phyloP scores from a whole-genome alignment of 2,329 filamentous ascomycete species.

The Alternaria sp. region DNA sequence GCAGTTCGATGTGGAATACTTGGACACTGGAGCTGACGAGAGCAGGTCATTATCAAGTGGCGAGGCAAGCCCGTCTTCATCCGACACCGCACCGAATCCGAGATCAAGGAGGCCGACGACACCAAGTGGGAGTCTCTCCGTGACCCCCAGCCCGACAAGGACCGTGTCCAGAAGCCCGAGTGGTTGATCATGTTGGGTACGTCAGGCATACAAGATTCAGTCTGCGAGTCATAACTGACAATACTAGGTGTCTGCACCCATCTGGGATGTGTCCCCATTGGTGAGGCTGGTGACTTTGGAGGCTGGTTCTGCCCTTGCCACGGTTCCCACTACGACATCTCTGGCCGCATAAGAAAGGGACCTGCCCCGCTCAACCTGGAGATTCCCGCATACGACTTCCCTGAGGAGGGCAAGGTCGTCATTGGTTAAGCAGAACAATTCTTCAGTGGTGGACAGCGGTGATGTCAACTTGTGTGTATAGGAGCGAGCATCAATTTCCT shows the following conservation, averaged over 20 bases:
- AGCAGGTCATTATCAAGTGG: conserved; percentile 98
- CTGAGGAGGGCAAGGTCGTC: conserved; percentile 84
- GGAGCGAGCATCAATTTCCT: conserved; percentile 47
- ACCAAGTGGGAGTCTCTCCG: conserved; percentile 83
- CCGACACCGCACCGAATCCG: conserved; percentile 91
- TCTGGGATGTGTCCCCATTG: conserved; percentile 98
- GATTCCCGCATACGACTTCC: conserved; percentile 91
- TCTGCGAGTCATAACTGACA: conserved; percentile 34
- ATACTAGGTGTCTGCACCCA: conserved; percentile 92
- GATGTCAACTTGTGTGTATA: conserved; percentile 42
- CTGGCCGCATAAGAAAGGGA: conserved; percentile 95
- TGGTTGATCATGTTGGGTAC: conserved; percentile 98
- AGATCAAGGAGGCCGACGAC: conserved; percentile 95
- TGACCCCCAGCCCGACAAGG: conserved; percentile 89
- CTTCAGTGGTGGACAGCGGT: conserved; percentile 10
- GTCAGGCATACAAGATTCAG: neutral
- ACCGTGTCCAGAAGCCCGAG: conserved; percentile 97
- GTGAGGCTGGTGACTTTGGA: conserved; percentile 96
- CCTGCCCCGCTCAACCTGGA: conserved; percentile 98
- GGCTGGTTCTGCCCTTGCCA: conserved; percentile 99
- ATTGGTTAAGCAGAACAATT: conserved; percentile 75
- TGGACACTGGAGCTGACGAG: conserved; percentile 26
- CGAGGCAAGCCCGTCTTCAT: conserved; percentile 99
- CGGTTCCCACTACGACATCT: conserved; percentile 99
- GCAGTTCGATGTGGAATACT: neutral